Conservation (phyloP, 2,329 filamentous ascomycete genomes). For the Gaeumannomyces tritici region DNA sequence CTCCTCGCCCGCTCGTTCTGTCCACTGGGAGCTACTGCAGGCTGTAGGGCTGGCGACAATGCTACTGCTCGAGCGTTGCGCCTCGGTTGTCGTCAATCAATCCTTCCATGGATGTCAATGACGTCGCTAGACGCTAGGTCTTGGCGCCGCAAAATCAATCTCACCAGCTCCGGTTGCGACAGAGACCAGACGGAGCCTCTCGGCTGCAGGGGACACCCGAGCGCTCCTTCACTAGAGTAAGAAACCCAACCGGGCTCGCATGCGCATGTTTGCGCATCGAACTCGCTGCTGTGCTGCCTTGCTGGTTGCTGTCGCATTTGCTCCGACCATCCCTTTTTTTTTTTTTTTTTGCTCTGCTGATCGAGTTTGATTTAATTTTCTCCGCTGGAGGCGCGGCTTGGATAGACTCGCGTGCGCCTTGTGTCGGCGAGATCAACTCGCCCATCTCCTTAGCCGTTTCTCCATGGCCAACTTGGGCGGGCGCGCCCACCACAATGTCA, state of each 20-base stretch:
- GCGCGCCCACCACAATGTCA: neutral
- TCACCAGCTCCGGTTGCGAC: neutral
- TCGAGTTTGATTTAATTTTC: neutral
- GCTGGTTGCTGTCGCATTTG: neutral
- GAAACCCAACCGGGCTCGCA: neutral
- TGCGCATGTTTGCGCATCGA: neutral
- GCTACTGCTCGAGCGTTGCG: neutral
- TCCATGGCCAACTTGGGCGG: neutral
- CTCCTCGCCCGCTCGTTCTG: too few species aligned
- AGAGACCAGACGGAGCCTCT: neutral
- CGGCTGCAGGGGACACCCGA: neutral
- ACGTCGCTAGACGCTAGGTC: neutral
- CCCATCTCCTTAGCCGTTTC: too few species aligned
- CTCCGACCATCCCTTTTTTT: neutral
- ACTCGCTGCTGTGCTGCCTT: neutral
- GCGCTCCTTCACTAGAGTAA: neutral
- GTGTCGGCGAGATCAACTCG: neutral
- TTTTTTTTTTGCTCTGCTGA: too few species aligned
- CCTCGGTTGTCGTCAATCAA: neutral
- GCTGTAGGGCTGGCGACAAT: neutral
- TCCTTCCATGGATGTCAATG: neutral
- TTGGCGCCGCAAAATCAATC: neutral
- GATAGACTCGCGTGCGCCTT: neutral
- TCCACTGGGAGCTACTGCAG: too few species aligned
- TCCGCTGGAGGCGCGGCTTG: too few species aligned